Percentiles rank a stretch among this genome's conserved stretches.
Evolutionary conservation across 345 rosid species (phyloP).

Genomic region (rapeseed (Brassica napus)): DNA sequence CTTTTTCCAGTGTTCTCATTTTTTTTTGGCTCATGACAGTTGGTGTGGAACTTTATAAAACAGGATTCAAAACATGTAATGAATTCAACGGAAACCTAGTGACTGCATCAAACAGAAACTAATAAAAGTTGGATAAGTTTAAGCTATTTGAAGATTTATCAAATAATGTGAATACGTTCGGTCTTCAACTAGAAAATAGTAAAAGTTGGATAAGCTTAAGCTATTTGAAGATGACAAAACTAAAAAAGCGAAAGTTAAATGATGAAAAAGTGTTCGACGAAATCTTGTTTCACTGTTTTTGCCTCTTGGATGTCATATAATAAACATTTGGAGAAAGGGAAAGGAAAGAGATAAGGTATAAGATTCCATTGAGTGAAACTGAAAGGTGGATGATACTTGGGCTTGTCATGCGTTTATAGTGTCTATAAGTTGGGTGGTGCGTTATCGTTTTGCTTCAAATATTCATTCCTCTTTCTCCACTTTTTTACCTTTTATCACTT

Average conservation of each 20-base stretch:
- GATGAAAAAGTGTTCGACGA: conserved; percentile 20
- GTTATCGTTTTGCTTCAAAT: conserved; percentile 30
- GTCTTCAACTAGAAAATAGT: background rate
- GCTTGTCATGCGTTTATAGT: conserved; percentile 40
- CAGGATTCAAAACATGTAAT: background rate
- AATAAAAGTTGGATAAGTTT: background rate
- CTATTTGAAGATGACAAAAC: background rate
- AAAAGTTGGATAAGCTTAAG: background rate
- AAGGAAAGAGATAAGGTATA: conserved; percentile 39
- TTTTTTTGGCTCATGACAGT: background rate
- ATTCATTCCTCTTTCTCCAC: conserved; percentile 32
- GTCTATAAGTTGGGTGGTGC: conserved; percentile 36
- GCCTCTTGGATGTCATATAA: conserved; percentile 22
- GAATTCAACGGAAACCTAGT: background rate
- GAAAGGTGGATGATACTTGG: conserved; percentile 32
- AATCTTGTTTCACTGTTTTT: conserved; percentile 4
- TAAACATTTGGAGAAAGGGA: conserved; percentile 10
- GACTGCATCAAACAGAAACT: background rate
- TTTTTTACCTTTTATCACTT: conserved; percentile 24
- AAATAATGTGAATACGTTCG: background rate
- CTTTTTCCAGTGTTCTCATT: background rate
- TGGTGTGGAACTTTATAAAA: background rate
- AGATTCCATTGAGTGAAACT: conserved; percentile 42
- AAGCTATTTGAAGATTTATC: background rate
- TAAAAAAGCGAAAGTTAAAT: conserved; percentile 7